Evolutionary conservation across 208 protist species (phyloP).

Genomic region (Tritrichomonas musculus): DNA sequence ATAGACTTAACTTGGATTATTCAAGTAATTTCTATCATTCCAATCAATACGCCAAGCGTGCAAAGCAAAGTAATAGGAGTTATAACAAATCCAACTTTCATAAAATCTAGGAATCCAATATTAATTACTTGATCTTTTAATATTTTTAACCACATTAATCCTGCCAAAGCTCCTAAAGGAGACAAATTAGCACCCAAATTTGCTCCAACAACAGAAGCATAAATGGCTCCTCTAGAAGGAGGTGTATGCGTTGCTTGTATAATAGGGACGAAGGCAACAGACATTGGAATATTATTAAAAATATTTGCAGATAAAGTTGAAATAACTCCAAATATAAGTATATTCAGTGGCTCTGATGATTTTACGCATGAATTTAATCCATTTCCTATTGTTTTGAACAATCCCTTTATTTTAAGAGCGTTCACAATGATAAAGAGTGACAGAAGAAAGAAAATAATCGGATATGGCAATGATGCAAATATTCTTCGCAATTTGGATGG

Average conservation of each 20-base stretch:
- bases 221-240: not conserved
- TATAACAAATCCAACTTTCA: not conserved
- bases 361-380: not conserved
- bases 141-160: not conserved
- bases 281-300: not conserved
- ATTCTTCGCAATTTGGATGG: not conserved
- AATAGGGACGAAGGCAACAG: not conserved
- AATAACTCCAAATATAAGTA: not conserved
- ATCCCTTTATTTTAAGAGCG: not conserved
- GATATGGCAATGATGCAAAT: not conserved
- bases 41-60: not conserved
- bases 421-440: not conserved
- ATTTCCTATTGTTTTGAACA: not conserved
- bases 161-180: not conserved
- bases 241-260: not conserved
- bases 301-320: not conserved
- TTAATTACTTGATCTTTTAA: not conserved
- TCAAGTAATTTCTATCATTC: no score
- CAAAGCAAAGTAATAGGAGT: not conserved
- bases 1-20: no score
- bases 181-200: not conserved
- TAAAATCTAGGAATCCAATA: not conserved
- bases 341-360: not conserved
- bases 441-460: conserved; percentile 16
- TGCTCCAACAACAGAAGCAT: not conserved